phyloP scores from a whole-genome alignment of 495 filamentous ascomycete species.

The Glonium stellatum region DNA sequence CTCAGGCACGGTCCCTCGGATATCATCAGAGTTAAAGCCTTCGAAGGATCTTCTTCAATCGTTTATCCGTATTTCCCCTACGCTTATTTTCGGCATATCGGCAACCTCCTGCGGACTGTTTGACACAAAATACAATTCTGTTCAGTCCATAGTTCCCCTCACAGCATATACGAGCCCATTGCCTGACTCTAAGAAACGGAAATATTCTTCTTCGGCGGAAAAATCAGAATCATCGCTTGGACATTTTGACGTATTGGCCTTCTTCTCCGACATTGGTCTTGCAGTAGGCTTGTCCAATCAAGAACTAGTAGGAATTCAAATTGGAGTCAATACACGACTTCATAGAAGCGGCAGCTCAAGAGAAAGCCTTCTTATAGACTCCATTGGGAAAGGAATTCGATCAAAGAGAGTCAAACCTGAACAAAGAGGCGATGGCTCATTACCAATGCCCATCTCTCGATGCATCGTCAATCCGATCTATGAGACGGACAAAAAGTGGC shows the following conservation, averaged over 20 bases:
- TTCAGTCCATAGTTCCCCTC: slow-evolving; percentile 25
- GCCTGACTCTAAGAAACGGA: slow-evolving; percentile 26
- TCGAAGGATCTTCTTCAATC: slow-evolving; percentile 7
- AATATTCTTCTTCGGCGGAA: slow-evolving; percentile 1
- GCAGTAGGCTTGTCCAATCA: slow-evolving; percentile 25
- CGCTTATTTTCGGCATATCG: slow-evolving; percentile 27
- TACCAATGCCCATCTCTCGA: neutral
- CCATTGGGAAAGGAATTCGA: slow-evolving; percentile 30
- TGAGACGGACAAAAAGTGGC: slow-evolving; percentile 19
- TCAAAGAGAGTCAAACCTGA: slow-evolving; percentile 1
- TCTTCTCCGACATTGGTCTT: slow-evolving; percentile 29
- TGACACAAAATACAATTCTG: slow-evolving; percentile 35
- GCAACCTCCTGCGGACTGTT: slow-evolving; percentile 27
- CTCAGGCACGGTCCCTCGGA: slow-evolving; percentile 40
- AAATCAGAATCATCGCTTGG: neutral
- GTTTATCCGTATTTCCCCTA: slow-evolving; percentile 42
- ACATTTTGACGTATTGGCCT: slow-evolving; percentile 16
- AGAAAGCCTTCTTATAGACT: slow-evolving; percentile 28
- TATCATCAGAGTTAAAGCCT: slow-evolving; percentile 19
- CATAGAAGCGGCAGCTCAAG: slow-evolving; percentile 15
- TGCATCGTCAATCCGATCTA: slow-evolving; percentile 55
- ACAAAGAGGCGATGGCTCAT: neutral
- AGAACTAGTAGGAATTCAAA: slow-evolving; percentile 31
- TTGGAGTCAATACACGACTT: slow-evolving; percentile 15
- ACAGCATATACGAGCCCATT: neutral